Evolutionary conservation across 352 stramenopile genomes (phyloP), one percentile per base, ranked within the genome.

Genomic region (Pythium grandisporangium): DNA sequence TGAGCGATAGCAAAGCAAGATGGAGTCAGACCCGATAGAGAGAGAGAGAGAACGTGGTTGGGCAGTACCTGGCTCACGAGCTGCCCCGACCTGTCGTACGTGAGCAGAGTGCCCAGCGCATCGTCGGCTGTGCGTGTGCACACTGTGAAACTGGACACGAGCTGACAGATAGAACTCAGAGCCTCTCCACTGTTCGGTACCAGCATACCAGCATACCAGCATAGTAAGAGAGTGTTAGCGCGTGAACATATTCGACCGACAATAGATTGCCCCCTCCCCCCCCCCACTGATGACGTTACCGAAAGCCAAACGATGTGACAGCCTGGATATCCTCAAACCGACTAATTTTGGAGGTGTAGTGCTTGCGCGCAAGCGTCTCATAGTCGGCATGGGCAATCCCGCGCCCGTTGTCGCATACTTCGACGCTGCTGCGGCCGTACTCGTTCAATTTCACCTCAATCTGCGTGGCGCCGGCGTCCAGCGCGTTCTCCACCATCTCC

Each of bases 261-360:
- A 47, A 44, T 42, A 3, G 5, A 24, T 27, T 13, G n/a, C 13
- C 19, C 5, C 24, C n/a, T n/a, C n/a, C n/a, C n/a, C n/a, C n/a
- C n/a, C n/a, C n/a, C n/a, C n/a, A n/a, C n/a, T n/a, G n/a, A n/a
- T 14, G 14, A 32, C 11, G 45, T 14, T 25, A 88, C 57, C 95
- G 75, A 69, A 99, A 99, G 20, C 95, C 95, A 46, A 98, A 87
- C 6, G 80, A 95, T n/a, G 45, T 38, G 14, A 95, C 53, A 7
- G 40, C 55, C 40, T 95, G 87, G 8, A 98, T 86, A 58, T 98
- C 95, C 30, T 96, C 85, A 56, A 98, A 98, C 36, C 60, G 36
- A n/a, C 49, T 60, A 42, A 99, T 93, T 73, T 99, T 99, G 45
- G 81, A 97, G 1, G 96, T 99, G 37, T 91, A 90, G 66, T 98